Base-by-base conservation (phyloP, 1,139 yeast species). In the Petasospora fabianii region DNA sequence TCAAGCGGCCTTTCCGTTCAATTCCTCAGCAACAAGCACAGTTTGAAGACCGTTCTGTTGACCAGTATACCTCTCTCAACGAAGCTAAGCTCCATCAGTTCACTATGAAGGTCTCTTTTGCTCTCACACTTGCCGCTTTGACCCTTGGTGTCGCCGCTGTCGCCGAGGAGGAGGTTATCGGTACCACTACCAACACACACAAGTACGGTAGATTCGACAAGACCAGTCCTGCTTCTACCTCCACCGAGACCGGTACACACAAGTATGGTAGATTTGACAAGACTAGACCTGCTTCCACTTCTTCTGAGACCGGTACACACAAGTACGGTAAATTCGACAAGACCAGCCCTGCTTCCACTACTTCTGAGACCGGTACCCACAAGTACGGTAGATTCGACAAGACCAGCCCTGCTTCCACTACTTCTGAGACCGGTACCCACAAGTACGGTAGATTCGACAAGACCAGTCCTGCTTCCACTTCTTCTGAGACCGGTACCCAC, bases 361-460 rank as follows among this genome's bases (percentile, higher is more conserved):
- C 62, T 28, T 56, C 61, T 42, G 54, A 59, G 40, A 57, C 69
- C 36, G 42, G 69, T 36, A 69, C 75, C 41, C 73, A 69, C 60
- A 66, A 59, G 47, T 56, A 58, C 41, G 78, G 79, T 43, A 69
- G 66, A 59, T 74, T 71, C 55, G 64, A 71, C 65, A 56, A 60
- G 48, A 60, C 65, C 24, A 39, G 50, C 28, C 49, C 62, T 32
- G 59, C 65, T 26, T 55, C 59, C 34, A 59, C 58, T 21, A 48
- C 63, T 27, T 56, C 62, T 41, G 54, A 58, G 40, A 57, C 69
- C 36, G 65, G 62, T 44, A 70, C 76, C 42, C 74, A 70, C 63
- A 66, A 56, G 49, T 62, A 62, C 50, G 80, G 80, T 41, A 68
- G 64, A 57, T 75, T 74, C 53, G 64, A 71, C 64, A 57, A 60